Percentiles rank a stretch among this genome's conserved stretches.
These are phyloP conservation scores for Chlamydomonas eustigma DNA, from an alignment of 139 green algal species.

Conservation along the genomic window DNA sequence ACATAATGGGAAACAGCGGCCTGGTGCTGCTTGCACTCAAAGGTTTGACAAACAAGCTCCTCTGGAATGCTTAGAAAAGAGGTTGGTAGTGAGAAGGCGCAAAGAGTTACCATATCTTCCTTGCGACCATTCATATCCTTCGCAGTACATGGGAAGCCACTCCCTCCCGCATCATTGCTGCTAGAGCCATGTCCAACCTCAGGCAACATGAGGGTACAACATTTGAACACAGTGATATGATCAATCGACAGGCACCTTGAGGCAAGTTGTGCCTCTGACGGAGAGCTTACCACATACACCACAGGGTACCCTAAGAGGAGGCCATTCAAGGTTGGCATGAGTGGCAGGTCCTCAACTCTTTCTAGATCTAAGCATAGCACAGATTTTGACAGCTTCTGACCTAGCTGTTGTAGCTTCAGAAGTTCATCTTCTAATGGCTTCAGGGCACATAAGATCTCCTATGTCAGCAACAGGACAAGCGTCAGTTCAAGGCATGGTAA, in stretches of 20 bases:
- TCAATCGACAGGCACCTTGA: neutral
- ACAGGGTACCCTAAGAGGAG: constrained; percentile 63
- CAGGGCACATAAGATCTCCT: neutral
- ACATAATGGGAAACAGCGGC: neutral
- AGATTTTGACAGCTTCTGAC: neutral
- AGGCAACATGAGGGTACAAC: neutral
- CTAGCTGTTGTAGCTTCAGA: neutral
- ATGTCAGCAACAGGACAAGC: too few species aligned
- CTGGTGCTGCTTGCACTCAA: neutral
- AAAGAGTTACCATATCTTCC: neutral
- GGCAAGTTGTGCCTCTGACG: neutral
- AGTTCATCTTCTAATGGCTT: neutral
- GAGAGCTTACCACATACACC: neutral
- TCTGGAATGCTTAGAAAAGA: neutral
- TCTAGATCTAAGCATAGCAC: constrained; percentile 18
- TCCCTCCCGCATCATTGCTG: neutral
- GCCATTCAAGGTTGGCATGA: constrained; percentile 59
- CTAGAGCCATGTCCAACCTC: neutral
- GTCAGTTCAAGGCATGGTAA: too few species aligned
- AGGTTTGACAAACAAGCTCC: neutral
- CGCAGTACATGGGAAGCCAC: neutral
- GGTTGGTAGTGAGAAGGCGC: neutral
- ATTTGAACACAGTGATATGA: constrained; percentile 6
- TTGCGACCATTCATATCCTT: too few species aligned
- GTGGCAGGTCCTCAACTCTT: constrained; percentile 17